Percentiles rank a stretch among this genome's conserved stretches.
Evolutionary conservation across 441 rosid genomes (phyloP).

Genomic region (Syzygium malaccense): DNA sequence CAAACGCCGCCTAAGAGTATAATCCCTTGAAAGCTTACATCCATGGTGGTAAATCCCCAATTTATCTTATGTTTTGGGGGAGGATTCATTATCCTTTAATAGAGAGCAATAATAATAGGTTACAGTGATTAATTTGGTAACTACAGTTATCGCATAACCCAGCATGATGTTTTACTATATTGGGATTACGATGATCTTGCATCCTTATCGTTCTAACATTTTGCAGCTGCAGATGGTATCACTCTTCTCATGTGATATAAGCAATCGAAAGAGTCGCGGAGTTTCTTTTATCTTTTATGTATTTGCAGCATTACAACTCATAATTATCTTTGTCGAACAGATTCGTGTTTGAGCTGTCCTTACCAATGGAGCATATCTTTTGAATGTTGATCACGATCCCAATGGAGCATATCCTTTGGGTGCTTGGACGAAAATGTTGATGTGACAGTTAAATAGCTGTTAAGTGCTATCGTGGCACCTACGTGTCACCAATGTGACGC

Average conservation of each 20-base stretch:
- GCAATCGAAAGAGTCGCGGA: not conserved
- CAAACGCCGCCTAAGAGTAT: too few relatives aligned
- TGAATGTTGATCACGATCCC: conserved; percentile 28
- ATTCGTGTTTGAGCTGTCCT: conserved; percentile 40
- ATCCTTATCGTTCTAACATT: not conserved
- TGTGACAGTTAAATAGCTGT: not conserved
- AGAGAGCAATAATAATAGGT: too few relatives aligned
- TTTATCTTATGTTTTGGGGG: too few relatives aligned
- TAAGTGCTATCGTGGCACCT: not conserved
- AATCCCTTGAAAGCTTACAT: too few relatives aligned
- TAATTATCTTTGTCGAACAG: conserved; percentile 8
- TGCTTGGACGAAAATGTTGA: not conserved
- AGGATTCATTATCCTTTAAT: too few relatives aligned
- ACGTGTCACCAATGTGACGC: not conserved
- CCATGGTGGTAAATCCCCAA: too few relatives aligned
- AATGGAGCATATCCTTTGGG: conserved; percentile 25
- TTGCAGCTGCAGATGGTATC: not conserved
- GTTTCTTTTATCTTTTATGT: not conserved
- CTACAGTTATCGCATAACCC: too few relatives aligned
- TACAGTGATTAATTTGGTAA: too few relatives aligned
- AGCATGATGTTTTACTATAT: too few relatives aligned
- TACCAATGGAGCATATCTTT: conserved; percentile 34
- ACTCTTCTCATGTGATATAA: not conserved
- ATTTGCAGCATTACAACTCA: not conserved
- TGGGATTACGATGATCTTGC: too few relatives aligned